Conservation (phyloP, 2,329 filamentous ascomycete species). For the Cercospora nicotianae region DNA sequence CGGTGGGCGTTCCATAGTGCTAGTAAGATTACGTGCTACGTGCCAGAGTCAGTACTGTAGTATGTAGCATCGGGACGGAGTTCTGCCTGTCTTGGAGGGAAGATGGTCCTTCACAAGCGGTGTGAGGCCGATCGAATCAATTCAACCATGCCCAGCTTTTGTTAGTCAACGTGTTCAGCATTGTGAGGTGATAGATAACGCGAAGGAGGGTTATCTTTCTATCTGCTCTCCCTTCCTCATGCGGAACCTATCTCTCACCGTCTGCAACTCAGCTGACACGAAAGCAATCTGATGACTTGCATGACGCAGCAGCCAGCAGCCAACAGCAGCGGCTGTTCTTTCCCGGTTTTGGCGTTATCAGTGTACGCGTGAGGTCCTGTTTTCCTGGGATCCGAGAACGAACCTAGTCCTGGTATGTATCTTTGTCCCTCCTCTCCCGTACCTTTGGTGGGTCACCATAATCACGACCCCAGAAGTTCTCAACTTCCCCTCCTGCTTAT, state of each 20-base stretch:
- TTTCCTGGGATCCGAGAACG: background rate
- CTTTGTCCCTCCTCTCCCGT: no score
- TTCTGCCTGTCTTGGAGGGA: background rate
- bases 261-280: background rate
- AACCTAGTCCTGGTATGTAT: background rate
- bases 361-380: background rate
- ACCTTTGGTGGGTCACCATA: no score
- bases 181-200: background rate
- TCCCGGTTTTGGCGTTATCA: background rate
- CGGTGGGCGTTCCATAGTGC: background rate
- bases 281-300: background rate
- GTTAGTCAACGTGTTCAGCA: background rate
- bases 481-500: background rate
- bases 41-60: background rate
- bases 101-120: background rate
- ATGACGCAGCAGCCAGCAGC: background rate
- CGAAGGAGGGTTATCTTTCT: no score
- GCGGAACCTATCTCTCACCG: background rate
- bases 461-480: background rate
- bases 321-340: background rate
- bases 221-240: background rate
- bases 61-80: background rate
- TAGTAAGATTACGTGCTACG: slow-evolving; percentile 1
- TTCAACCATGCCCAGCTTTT: background rate
- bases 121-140: background rate